Conservation (phyloP, 1,284 basidiomycete genomes). For the Fomitiporia mediterranea region DNA sequence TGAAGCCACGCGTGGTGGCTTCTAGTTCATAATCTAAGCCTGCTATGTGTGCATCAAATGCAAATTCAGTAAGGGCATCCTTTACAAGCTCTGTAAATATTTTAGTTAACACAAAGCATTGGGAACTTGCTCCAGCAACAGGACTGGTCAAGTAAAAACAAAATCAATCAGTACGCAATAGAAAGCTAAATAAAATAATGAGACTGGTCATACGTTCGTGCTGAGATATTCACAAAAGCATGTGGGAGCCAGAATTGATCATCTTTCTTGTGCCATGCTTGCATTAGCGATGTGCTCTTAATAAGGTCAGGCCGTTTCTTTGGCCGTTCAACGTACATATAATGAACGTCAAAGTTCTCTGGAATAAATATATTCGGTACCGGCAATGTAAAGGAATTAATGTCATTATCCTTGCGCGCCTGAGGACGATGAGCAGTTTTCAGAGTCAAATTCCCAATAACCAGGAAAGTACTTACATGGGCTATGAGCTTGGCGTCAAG, state of each 20-base stretch:
- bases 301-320: constrained; percentile 71
- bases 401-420: constrained; percentile 59
- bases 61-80: constrained; percentile 86
- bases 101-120: constrained; percentile 58
- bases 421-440: neutral
- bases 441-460: neutral
- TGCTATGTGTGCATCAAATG: constrained; percentile 91
- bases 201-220: constrained; percentile 58
- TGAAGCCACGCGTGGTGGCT: constrained; percentile 64
- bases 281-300: constrained; percentile 62
- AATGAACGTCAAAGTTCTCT: no score
- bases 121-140: constrained; percentile 48
- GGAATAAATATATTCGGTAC: no score
- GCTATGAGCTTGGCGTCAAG: constrained; percentile 53
- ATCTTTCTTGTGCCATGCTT: constrained; percentile 94
- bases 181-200: neutral
- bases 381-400: constrained; percentile 29
- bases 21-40: constrained; percentile 78
- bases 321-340: constrained; percentile 43
- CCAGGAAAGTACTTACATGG: constrained; percentile 31
- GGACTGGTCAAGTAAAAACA: constrained; percentile 36
- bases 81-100: constrained; percentile 83
- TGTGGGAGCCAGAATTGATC: constrained; percentile 91
- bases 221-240: constrained; percentile 65
- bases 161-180: neutral